Evolutionary conservation across 768 basidiomycete species (phyloP).

Genomic region (Tulasnella sp.): DNA sequence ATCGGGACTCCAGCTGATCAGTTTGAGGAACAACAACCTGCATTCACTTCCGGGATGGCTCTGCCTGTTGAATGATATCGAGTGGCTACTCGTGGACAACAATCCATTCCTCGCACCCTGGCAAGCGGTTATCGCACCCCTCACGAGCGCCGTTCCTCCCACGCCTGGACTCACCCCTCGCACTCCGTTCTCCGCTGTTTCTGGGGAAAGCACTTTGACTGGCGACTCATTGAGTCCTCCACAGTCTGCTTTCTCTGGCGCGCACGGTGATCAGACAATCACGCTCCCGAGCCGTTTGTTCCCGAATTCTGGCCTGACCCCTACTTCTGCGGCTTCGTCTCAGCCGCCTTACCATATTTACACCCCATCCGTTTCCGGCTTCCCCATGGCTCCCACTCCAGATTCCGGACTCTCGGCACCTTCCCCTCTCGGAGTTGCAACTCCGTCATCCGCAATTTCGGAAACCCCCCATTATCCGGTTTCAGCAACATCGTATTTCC

Average conservation of each 20-base stretch:
- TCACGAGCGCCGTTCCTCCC: conserved; percentile 50
- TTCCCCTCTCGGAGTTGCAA: background rate
- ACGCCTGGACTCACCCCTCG: conserved; percentile 9
- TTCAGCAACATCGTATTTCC: conserved; percentile 10
- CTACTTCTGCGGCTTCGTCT: background rate
- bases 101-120: conserved; percentile 96
- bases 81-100: conserved; percentile 86
- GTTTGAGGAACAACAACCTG: conserved; percentile 83
- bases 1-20: conserved; percentile 80
- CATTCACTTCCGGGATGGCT: conserved; percentile 92
- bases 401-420: conserved; percentile 4
- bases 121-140: conserved; percentile 82
- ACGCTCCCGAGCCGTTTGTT: conserved; percentile 10
- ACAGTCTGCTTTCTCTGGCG: background rate
- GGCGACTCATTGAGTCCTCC: conserved; percentile 1
- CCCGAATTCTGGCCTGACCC: conserved; percentile 9
- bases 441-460: background rate
- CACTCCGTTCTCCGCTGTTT: conserved; percentile 25
- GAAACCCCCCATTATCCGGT: background rate
- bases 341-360: conserved; percentile 20
- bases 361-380: conserved; percentile 20
- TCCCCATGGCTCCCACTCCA: conserved; percentile 10
- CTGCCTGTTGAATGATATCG: conserved; percentile 76
- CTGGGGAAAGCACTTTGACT: conserved; percentile 13
- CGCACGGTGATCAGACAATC: conserved; percentile 17